A percentile compares a stretch with the other conserved stretches of the same genome.
Conservation (phyloP, 1,284 basidiomycete genomes). For the Schizophyllum amplum region DNA sequence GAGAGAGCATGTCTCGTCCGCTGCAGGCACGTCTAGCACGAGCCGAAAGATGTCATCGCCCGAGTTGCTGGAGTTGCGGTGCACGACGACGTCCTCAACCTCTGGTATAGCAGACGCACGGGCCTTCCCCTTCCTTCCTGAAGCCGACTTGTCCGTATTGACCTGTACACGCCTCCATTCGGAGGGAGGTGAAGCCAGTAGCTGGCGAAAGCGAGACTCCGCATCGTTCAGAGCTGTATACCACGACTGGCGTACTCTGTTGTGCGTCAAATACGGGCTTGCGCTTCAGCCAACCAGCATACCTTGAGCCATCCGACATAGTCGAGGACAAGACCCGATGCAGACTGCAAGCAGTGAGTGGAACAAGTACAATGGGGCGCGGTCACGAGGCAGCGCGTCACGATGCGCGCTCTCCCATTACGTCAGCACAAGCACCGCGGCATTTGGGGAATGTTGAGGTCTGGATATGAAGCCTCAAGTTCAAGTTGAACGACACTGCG, state of each 20-base stretch:
- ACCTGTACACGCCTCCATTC: constrained; percentile 68
- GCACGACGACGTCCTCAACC: constrained; percentile 56
- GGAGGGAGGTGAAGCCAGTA: constrained; percentile 54
- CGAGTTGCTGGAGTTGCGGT: constrained; percentile 53
- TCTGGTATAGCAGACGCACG: constrained; percentile 46
- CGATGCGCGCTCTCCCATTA: not conserved
- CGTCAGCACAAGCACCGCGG: not conserved
- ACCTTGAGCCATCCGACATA: constrained; percentile 36
- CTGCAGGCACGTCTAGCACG: constrained; percentile 67
- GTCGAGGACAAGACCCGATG: not conserved
- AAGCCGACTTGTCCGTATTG: constrained; percentile 29
- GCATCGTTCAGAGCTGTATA: constrained; percentile 60
- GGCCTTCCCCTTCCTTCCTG: constrained; percentile 52
- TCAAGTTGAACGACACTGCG: too few species aligned
- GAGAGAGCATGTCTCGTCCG: constrained; percentile 56
- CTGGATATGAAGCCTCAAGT: too few species aligned
- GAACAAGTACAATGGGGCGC: not conserved
- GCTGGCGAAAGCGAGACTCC: constrained; percentile 60
- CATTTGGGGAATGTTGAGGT: not conserved
- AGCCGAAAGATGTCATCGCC: constrained; percentile 80
- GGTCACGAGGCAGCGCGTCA: not conserved
- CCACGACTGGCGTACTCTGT: constrained; percentile 47
- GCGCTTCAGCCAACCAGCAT: constrained; percentile 7
- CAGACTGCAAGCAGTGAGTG: too few species aligned
- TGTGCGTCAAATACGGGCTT: constrained; percentile 3